Evolutionary conservation across 345 rosid species (phyloP).

Genomic region (Citrus mangshanensis): DNA sequence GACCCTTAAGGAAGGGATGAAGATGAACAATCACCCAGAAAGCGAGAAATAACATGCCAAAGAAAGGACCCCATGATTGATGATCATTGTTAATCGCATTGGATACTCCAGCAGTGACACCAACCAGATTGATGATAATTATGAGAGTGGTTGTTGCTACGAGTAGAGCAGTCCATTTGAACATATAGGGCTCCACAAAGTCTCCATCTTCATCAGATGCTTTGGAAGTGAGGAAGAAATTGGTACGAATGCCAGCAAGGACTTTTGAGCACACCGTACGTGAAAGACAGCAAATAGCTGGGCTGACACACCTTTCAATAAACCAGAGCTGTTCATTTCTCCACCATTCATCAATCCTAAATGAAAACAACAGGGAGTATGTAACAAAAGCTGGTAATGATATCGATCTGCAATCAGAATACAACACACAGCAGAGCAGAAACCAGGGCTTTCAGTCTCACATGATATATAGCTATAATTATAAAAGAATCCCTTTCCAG

Average conservation of each 20-base stretch:
- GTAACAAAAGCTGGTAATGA: slow-evolving; percentile 34
- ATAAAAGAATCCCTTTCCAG: not conserved
- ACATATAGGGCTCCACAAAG: slow-evolving; percentile 30
- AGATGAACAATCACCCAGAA: slow-evolving; percentile 50
- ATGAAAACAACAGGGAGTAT: slow-evolving; percentile 37
- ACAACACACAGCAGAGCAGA: not conserved
- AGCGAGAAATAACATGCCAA: slow-evolving; percentile 43
- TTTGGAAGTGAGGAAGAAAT: slow-evolving; percentile 28
- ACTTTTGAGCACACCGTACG: slow-evolving; percentile 22
- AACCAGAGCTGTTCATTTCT: slow-evolving; percentile 49
- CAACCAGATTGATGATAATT: slow-evolving; percentile 38
- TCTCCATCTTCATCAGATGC: slow-evolving; percentile 30
- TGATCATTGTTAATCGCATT: slow-evolving; percentile 29
- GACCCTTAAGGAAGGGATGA: slow-evolving; percentile 40
- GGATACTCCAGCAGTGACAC: slow-evolving; percentile 40
- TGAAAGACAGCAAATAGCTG: no score
- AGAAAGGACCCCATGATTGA: slow-evolving; percentile 34
- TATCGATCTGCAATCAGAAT: slow-evolving; percentile 32
- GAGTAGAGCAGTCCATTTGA: slow-evolving; percentile 48
- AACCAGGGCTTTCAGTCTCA: not conserved
- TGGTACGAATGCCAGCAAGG: slow-evolving; percentile 30
- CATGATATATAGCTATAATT: not conserved
- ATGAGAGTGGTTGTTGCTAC: slow-evolving; percentile 44
- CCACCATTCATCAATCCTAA: slow-evolving; percentile 49
- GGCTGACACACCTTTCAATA: slow-evolving; percentile 26